Evolutionary conservation across 139 green algal genomes (phyloP), one percentile per base, ranked within the genome.

Genomic region (Chlamydomonas sphaeroides): DNA sequence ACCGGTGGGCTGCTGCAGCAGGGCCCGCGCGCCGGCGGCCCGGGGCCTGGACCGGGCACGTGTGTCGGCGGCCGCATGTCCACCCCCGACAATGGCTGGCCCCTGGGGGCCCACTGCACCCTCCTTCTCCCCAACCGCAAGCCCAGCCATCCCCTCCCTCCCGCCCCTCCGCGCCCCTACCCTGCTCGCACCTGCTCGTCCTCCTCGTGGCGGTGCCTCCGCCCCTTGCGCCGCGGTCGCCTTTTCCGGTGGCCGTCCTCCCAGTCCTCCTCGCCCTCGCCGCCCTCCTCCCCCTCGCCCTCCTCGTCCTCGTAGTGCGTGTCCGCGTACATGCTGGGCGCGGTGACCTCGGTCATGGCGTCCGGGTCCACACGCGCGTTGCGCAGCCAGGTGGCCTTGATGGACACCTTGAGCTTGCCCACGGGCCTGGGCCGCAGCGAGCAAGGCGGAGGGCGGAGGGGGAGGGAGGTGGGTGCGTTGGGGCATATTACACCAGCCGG

Each of bases 321-420:
- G 74, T 70, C 74, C 59, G 56, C 56, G n/a, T 80, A 80, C 72
- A 68, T 57, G 26, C 45, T 53, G 45, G 51, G 36, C 23, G 59
- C 62, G 23, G 66, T 80, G 26, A 84, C 83, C 74, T 87, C 83
- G 49, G 83, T 87, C 83, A 87, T 78, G 26, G 83, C 74, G 57
- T 80, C 74, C 21, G 62, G 15, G 56, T 89, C 85, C 7, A 89
- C 36, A 0, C 68, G 39, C 5, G 68, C 82, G 33, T 85, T 71
- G 32, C 74, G 83, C 17, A 92, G 65, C 85, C 85, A 92, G 28
- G 69, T 83, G 57, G 85, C 85, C 70, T 89, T 89, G 62, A 92
- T 85, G 35, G 68, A 87, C 18, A 89, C 59, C 85, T 92, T 92
- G n/a, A 92, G 84, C 85, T 92, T 92, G 62, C 88, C 88, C 35